A percentile compares a stretch with the other conserved stretches of the same genome.
phyloP scores from a whole-genome alignment of 352 stramenopile genomes.

The Phytopythium helicoides region DNA sequence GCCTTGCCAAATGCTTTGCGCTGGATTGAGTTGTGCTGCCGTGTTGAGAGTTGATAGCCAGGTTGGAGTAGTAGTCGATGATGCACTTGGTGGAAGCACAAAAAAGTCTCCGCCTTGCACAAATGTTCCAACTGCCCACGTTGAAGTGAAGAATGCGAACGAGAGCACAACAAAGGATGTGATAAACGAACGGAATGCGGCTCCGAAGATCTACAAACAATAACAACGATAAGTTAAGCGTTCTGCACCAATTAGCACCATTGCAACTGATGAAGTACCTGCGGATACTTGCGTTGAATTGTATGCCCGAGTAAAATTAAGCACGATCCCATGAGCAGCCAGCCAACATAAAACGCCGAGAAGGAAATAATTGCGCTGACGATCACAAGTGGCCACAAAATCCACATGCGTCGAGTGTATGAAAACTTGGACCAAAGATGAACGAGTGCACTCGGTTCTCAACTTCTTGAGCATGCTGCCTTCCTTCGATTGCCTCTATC shows the following conservation, averaged over 20 bases:
- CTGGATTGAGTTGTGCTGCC: background rate
- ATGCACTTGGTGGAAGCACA: slow-evolving; percentile 50
- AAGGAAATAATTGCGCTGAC: slow-evolving; percentile 84
- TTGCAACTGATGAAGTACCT: slow-evolving; percentile 20
- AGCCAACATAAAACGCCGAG: slow-evolving; percentile 74
- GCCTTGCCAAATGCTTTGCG: background rate
- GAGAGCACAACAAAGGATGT: slow-evolving; percentile 80
- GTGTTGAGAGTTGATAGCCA: slow-evolving; percentile 14
- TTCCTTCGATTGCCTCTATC: slow-evolving; percentile 56
- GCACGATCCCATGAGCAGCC: slow-evolving; percentile 79
- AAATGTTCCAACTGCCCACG: slow-evolving; percentile 85
- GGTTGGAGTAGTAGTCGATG: slow-evolving; percentile 1
- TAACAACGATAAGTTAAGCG: background rate
- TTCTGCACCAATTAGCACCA: background rate
- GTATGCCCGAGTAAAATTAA: slow-evolving; percentile 77
- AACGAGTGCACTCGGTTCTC: slow-evolving; percentile 37
- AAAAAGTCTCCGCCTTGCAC: slow-evolving; percentile 83
- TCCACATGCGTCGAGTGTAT: slow-evolving; percentile 55
- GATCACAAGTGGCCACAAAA: slow-evolving; percentile 67
- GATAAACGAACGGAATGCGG: slow-evolving; percentile 86
- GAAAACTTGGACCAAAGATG: slow-evolving; percentile 84
- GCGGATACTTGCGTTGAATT: slow-evolving; percentile 81
- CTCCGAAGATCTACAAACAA: slow-evolving; percentile 64
- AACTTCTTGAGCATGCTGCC: slow-evolving; percentile 45
- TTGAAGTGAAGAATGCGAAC: slow-evolving; percentile 87